Evolutionary conservation across 2,329 filamentous ascomycete genomes (phyloP).

Genomic region (Xylariaceae sp.): DNA sequence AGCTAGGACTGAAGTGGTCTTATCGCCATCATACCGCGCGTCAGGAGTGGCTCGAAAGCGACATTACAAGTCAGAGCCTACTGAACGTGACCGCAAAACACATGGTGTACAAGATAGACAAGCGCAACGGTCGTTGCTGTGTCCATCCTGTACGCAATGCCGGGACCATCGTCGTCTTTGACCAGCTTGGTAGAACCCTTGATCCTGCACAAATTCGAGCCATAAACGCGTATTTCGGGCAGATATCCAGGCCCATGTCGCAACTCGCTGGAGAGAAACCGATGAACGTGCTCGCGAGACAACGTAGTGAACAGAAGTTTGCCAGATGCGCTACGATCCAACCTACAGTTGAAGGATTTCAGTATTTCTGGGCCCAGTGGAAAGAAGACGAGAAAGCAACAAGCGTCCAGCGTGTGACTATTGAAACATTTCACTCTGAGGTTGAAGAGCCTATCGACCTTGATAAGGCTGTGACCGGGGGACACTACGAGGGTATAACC

Average conservation of each 20-base stretch:
- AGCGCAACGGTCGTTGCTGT: background rate
- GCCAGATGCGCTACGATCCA: background rate
- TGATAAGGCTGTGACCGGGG: too few relatives aligned
- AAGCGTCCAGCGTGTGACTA: background rate
- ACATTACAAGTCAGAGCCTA: background rate
- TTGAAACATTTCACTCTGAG: background rate
- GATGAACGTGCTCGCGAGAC: background rate
- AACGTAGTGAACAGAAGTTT: background rate
- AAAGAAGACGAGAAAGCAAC: background rate
- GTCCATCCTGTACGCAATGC: background rate
- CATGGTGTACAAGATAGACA: background rate
- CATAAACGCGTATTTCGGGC: constrained; percentile 13
- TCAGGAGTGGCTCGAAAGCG: constrained; percentile 1
- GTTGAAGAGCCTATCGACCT: background rate
- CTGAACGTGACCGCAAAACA: constrained; percentile 14
- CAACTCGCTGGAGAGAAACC: background rate
- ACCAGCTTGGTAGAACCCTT: constrained; percentile 2
- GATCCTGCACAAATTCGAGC: constrained; percentile 12
- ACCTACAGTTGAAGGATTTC: background rate
- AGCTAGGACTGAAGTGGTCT: constrained; percentile 23
- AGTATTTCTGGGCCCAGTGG: constrained; percentile 16
- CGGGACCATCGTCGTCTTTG: constrained; percentile 18
- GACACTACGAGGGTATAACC: too few relatives aligned
- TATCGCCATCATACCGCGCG: constrained; percentile 1
- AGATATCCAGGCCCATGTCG: background rate